phyloP scores from a whole-genome alignment of 495 filamentous ascomycete species.

The Durotheca rogersii region DNA sequence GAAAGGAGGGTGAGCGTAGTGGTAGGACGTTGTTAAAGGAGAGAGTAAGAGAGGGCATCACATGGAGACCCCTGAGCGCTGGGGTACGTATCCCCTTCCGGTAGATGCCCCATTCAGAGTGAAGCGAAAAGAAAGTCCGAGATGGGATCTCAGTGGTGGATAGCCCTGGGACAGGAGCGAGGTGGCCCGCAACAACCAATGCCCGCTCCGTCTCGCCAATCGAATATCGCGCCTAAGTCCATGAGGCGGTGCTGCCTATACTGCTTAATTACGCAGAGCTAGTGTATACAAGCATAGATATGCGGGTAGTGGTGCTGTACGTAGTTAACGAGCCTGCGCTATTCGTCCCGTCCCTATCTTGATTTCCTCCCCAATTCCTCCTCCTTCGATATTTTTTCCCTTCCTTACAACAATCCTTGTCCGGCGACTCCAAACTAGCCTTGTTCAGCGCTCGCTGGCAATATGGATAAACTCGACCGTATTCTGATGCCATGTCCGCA shows the following conservation, averaged over 20 bases:
- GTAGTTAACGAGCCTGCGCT: background rate
- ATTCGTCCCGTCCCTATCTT: constrained; percentile 18
- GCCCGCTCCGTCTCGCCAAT: constrained; percentile 12
- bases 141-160: too few relatives aligned
- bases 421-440: constrained; percentile 35
- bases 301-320: too few relatives aligned
- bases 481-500: constrained; percentile 6
- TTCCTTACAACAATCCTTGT: constrained; percentile 24
- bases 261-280: too few relatives aligned
- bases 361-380: constrained; percentile 22
- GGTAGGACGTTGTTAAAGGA: constrained; percentile 3
- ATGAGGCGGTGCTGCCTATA: too few relatives aligned
- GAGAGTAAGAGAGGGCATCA: constrained; percentile 16
- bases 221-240: too few relatives aligned
- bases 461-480: constrained; percentile 28
- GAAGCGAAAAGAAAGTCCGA: too few relatives aligned
- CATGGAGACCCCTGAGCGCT: too few relatives aligned
- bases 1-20: constrained; percentile 7
- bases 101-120: too few relatives aligned
- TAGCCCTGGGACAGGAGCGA: background rate
- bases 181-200: constrained; percentile 13
- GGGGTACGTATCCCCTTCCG: too few relatives aligned
- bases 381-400: constrained; percentile 10
- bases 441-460: constrained; percentile 25
- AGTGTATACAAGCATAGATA: too few relatives aligned